Percentiles rank a stretch among this genome's conserved stretches.
Conservation (phyloP, 495 filamentous ascomycete genomes). For the Glonium stellatum region DNA sequence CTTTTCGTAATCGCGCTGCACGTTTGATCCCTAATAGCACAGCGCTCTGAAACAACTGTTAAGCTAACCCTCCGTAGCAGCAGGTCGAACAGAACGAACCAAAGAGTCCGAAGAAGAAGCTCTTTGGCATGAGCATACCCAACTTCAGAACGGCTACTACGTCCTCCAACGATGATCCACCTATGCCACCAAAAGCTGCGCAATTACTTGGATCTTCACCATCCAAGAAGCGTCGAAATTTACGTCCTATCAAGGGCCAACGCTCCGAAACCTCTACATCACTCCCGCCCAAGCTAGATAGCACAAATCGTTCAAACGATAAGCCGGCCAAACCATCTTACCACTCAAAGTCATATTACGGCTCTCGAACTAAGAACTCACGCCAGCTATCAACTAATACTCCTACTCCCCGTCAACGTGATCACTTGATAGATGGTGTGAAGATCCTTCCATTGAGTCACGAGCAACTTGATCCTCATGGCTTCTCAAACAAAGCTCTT, state of each 20-base stretch:
- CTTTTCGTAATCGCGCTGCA: too few species aligned
- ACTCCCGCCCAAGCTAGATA: neutral
- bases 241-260: conserved; percentile 2
- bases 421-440: neutral
- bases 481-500: neutral
- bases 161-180: neutral
- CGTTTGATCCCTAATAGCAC: too few species aligned
- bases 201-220: conserved; percentile 22
- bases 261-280: neutral
- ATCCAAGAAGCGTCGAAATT: conserved; percentile 1
- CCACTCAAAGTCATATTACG: conserved; percentile 9
- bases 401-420: neutral
- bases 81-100: neutral
- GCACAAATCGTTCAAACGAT: neutral
- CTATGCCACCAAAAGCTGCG: conserved; percentile 26
- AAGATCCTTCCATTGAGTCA: neutral
- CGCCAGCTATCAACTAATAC: neutral
- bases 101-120: conserved; percentile 35
- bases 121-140: conserved; percentile 32
- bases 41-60: too few species aligned
- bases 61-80: neutral
- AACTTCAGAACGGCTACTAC: conserved; percentile 10
- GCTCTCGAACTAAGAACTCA: neutral
- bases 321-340: neutral
- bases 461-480: too few species aligned